A percentile compares a stretch with the other conserved stretches of the same genome.
Evolutionary conservation across 2,329 filamentous ascomycete genomes (phyloP).

Genomic region (Hansfordia pulvinata): DNA sequence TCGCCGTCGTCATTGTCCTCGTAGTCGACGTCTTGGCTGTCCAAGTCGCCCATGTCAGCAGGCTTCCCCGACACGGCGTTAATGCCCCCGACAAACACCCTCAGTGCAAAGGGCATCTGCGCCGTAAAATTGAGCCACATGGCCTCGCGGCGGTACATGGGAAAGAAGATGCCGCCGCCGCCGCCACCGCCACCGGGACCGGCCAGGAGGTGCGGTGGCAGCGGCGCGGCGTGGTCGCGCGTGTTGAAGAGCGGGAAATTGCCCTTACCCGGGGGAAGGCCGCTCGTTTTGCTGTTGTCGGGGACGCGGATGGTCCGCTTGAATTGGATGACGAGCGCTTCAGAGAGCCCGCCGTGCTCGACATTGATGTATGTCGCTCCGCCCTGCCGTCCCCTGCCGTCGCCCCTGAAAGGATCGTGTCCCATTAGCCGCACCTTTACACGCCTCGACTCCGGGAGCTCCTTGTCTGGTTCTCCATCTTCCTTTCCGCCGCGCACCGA

Average conservation of each 20-base stretch:
- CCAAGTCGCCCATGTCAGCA: no score
- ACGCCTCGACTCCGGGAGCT: no score
- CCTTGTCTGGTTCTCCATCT: no score
- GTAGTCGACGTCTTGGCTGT: no score
- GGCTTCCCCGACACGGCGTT: slow-evolving; percentile 27
- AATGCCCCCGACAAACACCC: slow-evolving; percentile 23
- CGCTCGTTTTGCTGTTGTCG: slow-evolving; percentile 17
- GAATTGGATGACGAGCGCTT: slow-evolving; percentile 22
- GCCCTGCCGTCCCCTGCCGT: no score
- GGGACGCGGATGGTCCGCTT: slow-evolving; percentile 27
- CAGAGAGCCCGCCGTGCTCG: no score
- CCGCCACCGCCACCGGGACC: no score
- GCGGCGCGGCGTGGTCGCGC: slow-evolving; percentile 12
- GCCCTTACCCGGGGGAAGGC: slow-evolving; percentile 22
- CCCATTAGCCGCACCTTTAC: no score
- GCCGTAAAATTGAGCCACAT: slow-evolving; percentile 23
- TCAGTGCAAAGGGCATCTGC: slow-evolving; percentile 18
- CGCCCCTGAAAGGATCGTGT: no score
- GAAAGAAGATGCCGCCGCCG: slow-evolving; percentile 31
- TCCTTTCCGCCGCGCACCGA: no score
- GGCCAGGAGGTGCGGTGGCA: slow-evolving; percentile 19
- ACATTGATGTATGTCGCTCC: no score
- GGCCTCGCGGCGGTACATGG: slow-evolving; percentile 28
- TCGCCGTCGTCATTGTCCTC: no score
- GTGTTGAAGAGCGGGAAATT: slow-evolving; percentile 24